Conservation (phyloP, 2,329 filamentous ascomycete species). For the Fusarium cicatricum region DNA sequence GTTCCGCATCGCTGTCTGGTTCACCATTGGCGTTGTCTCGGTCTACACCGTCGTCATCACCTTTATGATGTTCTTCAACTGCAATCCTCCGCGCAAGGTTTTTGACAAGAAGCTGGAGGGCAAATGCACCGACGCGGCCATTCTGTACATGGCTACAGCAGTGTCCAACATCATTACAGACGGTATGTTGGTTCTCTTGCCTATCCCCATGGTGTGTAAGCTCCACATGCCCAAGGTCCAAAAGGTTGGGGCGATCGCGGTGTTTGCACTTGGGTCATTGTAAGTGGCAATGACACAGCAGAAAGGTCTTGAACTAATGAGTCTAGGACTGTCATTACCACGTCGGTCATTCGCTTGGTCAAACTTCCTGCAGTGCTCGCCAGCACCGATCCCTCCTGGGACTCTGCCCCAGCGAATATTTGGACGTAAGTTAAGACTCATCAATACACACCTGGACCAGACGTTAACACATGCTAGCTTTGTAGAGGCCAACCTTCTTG, state of each 20-base stretch:
- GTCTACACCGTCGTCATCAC: constrained; percentile 43
- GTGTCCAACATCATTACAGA: constrained; percentile 58
- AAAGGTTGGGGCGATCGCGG: constrained; percentile 52
- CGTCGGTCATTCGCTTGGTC: constrained; percentile 43
- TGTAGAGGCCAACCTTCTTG: constrained; percentile 49
- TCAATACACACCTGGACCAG: not conserved
- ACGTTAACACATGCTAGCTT: constrained; percentile 31
- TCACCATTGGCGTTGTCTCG: constrained; percentile 42
- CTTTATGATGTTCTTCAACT: constrained; percentile 37
- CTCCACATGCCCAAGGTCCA: constrained; percentile 55
- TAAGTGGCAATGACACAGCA: not conserved
- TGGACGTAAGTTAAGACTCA: constrained; percentile 38
- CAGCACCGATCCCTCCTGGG: constrained; percentile 43
- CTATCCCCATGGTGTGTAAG: constrained; percentile 54
- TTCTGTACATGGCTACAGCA: constrained; percentile 58
- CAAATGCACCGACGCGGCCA: constrained; percentile 53
- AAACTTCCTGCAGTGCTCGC: constrained; percentile 38
- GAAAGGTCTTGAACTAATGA: too few species aligned
- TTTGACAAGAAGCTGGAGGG: constrained; percentile 39
- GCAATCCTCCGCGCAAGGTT: constrained; percentile 35
- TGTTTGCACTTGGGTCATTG: constrained; percentile 54
- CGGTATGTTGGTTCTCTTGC: constrained; percentile 55
- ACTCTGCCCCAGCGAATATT: constrained; percentile 40
- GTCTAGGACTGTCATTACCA: constrained; percentile 29
- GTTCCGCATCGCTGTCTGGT: constrained; percentile 44